A percentile compares a stretch with the other conserved stretches of the same genome.
Evolutionary conservation across 371 early-diverging fungal species (phyloP).

Genomic region (Apophysomyces sp.): DNA sequence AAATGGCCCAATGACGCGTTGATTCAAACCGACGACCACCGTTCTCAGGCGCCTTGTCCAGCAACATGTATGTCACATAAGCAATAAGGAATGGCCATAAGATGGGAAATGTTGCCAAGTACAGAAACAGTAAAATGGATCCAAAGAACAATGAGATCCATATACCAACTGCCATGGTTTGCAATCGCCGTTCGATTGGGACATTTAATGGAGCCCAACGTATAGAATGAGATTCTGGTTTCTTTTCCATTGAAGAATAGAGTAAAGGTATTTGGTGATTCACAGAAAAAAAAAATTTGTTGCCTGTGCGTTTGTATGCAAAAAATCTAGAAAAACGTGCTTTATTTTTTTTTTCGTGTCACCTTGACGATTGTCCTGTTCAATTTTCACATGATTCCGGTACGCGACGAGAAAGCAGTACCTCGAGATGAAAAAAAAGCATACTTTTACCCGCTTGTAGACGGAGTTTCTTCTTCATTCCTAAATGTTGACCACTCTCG

Average conservation of each 20-base stretch:
- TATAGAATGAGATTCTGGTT: constrained; percentile 13
- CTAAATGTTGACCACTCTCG: constrained; percentile 3
- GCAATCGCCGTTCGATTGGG: constrained; percentile 71
- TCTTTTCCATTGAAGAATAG: not conserved
- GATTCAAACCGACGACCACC: constrained; percentile 69
- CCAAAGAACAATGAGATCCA: constrained; percentile 63
- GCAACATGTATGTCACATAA: constrained; percentile 60
- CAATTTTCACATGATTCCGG: too few relatives aligned
- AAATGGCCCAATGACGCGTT: constrained; percentile 52
- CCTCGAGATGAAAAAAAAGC: too few relatives aligned
- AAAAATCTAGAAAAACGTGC: too few relatives aligned
- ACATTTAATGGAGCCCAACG: constrained; percentile 60
- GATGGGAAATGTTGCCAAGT: constrained; percentile 45
- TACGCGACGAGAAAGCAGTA: too few relatives aligned
- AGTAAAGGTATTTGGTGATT: not conserved
- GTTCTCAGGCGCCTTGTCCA: constrained; percentile 62
- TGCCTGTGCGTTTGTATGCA: not conserved
- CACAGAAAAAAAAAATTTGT: not conserved
- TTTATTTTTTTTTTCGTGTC: too few relatives aligned
- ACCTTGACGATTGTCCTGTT: too few relatives aligned
- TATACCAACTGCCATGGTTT: constrained; percentile 64
- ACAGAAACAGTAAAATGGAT: constrained; percentile 43
- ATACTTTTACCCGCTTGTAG: too few relatives aligned
- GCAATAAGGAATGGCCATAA: constrained; percentile 67
- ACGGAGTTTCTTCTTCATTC: not conserved